Conservation (phyloP, 805 yeast genomes). For the Metschnikowia noctiluminum region DNA sequence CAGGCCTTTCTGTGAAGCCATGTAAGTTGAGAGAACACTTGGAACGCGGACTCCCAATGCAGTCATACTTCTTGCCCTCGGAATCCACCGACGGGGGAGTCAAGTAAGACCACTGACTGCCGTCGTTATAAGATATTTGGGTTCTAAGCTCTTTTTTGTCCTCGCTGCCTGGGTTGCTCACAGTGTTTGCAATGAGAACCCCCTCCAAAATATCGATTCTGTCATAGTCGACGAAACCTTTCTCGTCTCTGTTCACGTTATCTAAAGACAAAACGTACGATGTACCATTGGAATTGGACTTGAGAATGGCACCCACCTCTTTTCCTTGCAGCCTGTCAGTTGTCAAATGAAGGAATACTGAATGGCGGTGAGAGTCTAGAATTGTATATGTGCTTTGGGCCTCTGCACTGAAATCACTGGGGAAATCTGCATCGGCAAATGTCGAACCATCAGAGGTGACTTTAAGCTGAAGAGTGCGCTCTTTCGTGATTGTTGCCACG, state of each 20-base stretch:
- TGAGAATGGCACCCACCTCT: constrained; percentile 77
- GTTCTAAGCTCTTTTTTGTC: constrained; percentile 59
- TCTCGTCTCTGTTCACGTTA: constrained; percentile 67
- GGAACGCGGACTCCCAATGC: constrained; percentile 47
- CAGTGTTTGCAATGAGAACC: constrained; percentile 69
- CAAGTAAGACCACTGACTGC: constrained; percentile 77
- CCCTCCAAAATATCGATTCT: constrained; percentile 83
- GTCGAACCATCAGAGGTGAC: constrained; percentile 75
- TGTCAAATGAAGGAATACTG: constrained; percentile 82
- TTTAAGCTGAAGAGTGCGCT: constrained; percentile 53
- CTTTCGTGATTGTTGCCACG: constrained; percentile 58
- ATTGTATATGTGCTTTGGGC: constrained; percentile 67
- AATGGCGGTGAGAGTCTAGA: constrained; percentile 64
- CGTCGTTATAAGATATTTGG: constrained; percentile 83
- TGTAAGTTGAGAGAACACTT: constrained; percentile 82
- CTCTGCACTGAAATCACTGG: constrained; percentile 56
- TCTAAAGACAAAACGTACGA: constrained; percentile 66
- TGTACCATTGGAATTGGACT: constrained; percentile 91
- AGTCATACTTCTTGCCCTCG: constrained; percentile 52
- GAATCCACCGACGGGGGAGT: constrained; percentile 68
- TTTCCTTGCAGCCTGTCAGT: constrained; percentile 46
- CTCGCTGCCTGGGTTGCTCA: constrained; percentile 49
- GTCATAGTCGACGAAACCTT: constrained; percentile 88
- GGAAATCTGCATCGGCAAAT: constrained; percentile 80
- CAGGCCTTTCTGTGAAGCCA: constrained; percentile 85